Evolutionary conservation across 2,329 filamentous ascomycete species (phyloP), one percentile per base, ranked within the genome.

Genomic region (Cordyceps cateniannulata): DNA sequence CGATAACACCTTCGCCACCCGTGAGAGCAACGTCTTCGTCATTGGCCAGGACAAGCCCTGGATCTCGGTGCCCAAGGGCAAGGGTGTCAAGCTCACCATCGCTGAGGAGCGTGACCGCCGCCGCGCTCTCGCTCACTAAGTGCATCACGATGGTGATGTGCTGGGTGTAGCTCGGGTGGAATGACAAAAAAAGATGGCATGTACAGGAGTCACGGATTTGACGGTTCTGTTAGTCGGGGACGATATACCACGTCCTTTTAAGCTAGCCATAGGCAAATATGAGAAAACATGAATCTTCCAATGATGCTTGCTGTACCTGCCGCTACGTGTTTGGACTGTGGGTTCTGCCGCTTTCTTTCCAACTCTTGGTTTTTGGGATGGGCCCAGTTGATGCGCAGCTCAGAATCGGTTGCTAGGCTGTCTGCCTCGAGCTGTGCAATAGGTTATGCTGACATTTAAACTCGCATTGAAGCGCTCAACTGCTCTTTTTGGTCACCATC

Each of bases 11-110:
- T 99, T 99, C 82, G 93, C 95, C 75, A 99, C 95, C 77, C 95
- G 95, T 82, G 93, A 99, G 86, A 89, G 83, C 86, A 99, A 99
- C 91, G 93, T 99, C 75, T 99, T 99, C 84, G 88, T 99, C 84
- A 97, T 99, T 73, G 95, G 95, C 75, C 85, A 88, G 73, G 95
- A 99, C 76, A 98, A 98, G 90, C 93, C 95, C 75, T 99, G 95
- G 95, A 88, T 99, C 83, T 96, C 91, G 74, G 88, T 99, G 77
- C 96, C 95, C 79, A 99, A 98, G 91, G 95, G 95, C 84, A 97
- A 97, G 88, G 95, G 95, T 91, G 95, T 99, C 85, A 96, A 97
- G 91, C 91, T 98, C 79, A 88, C 89, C 77, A 98, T 99, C 76
- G 92, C 93, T 71, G 93, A 99, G 85, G 93, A 99, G 91, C 88